Evolutionary conservation across 2,329 filamentous ascomycete genomes (phyloP).

Genomic region (Penicillium vulpinum): DNA sequence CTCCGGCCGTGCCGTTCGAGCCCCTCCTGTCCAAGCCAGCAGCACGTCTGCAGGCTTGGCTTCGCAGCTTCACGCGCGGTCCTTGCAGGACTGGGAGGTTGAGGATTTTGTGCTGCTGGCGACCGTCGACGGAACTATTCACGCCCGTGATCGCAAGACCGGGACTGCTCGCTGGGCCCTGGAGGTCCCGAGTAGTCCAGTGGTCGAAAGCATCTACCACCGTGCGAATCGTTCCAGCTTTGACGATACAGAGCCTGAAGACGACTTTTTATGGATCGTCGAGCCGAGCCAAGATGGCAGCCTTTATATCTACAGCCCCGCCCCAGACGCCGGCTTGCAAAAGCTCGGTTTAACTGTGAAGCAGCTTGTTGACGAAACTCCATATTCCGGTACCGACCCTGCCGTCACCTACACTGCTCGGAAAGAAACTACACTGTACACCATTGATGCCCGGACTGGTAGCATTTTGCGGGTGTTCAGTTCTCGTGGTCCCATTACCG

Average conservation of each 20-base stretch:
- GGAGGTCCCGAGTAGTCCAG: slow-evolving; percentile 73
- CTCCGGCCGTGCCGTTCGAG: slow-evolving; percentile 77
- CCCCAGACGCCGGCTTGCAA: slow-evolving; percentile 50
- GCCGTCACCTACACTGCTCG: slow-evolving; percentile 85
- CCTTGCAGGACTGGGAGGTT: slow-evolving; percentile 98
- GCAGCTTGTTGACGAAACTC: slow-evolving; percentile 79
- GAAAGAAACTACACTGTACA: slow-evolving; percentile 87
- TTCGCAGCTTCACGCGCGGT: slow-evolving; percentile 92
- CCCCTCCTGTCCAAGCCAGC: slow-evolving; percentile 75
- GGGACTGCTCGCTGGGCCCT: slow-evolving; percentile 84
- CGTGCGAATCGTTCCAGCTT: slow-evolving; percentile 65
- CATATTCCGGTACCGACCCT: slow-evolving; percentile 72
- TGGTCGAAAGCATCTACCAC: slow-evolving; percentile 87
- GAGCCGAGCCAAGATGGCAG: slow-evolving; percentile 85
- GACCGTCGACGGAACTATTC: slow-evolving; percentile 97
- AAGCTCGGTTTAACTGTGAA: slow-evolving; percentile 60
- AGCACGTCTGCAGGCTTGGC: slow-evolving; percentile 65
- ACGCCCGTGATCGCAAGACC: slow-evolving; percentile 84
- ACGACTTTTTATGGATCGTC: slow-evolving; percentile 92
- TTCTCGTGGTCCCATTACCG: slow-evolving; percentile 67
- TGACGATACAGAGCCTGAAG: slow-evolving; percentile 62
- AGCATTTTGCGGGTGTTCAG: slow-evolving; percentile 82
- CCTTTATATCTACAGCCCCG: slow-evolving; percentile 82
- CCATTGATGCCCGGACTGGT: slow-evolving; percentile 82
- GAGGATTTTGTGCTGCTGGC: slow-evolving; percentile 99